phyloP scores from a whole-genome alignment of 805 yeast genomes.

The Nakazawaea ernobii region DNA sequence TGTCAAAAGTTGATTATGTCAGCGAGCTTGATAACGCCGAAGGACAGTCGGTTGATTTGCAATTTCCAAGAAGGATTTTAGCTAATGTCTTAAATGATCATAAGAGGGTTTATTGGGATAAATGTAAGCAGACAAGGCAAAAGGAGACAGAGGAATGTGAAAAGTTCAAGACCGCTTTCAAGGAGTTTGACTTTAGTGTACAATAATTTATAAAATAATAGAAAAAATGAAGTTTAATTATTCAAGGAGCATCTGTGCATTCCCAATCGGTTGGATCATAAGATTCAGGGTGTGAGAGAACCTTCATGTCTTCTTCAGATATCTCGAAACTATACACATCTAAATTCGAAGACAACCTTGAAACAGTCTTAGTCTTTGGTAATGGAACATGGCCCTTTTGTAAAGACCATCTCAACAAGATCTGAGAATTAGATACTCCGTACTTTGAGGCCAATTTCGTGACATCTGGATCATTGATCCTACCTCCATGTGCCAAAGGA shows the following conservation, averaged over 20 bases:
- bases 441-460: slow-evolving; percentile 42
- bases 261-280: slow-evolving; percentile 80
- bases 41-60: slow-evolving; percentile 50
- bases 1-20: slow-evolving; percentile 19
- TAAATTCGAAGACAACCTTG: slow-evolving; percentile 49
- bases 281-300: slow-evolving; percentile 43
- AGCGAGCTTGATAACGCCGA: slow-evolving; percentile 16
- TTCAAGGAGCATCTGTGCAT: slow-evolving; percentile 52
- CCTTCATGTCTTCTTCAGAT: slow-evolving; percentile 32
- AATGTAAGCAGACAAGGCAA: slow-evolving; percentile 58
- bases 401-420: slow-evolving; percentile 67
- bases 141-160: slow-evolving; percentile 63
- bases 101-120: slow-evolving; percentile 69
- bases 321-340: slow-evolving; percentile 48
- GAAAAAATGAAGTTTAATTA: neutral
- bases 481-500: slow-evolving; percentile 62
- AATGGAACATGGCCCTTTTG: slow-evolving; percentile 68
- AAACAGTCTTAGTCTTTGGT: slow-evolving; percentile 54
- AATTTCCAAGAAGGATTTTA: slow-evolving; percentile 76
- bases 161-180: slow-evolving; percentile 50
- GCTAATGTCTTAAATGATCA: slow-evolving; percentile 59
- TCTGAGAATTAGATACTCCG: slow-evolving; percentile 51
- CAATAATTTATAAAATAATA: slow-evolving; percentile 4
- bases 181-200: slow-evolving; percentile 46
- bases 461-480: slow-evolving; percentile 50